Conservation (phyloP, 768 basidiomycete genomes). For the Rhizopogon vulgaris region DNA sequence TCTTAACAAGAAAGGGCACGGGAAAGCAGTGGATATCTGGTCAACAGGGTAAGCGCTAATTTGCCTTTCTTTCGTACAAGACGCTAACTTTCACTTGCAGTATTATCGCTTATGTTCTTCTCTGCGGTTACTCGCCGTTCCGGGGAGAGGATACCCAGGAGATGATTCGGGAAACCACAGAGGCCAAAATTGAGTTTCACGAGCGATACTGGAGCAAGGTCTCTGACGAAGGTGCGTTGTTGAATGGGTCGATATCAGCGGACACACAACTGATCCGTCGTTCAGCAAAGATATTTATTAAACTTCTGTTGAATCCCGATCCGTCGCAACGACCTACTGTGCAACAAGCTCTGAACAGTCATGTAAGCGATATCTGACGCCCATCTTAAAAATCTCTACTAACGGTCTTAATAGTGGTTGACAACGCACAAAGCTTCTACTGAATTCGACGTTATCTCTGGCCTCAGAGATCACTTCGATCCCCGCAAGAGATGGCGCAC, state of each 20-base stretch:
- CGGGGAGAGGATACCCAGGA: slow-evolving; percentile 72
- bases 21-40: slow-evolving; percentile 94
- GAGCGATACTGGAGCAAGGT: slow-evolving; percentile 93
- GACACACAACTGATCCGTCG: neutral
- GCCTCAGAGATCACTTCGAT: slow-evolving; percentile 80
- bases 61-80: too few species aligned
- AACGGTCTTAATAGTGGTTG: slow-evolving; percentile 51
- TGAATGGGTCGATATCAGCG: neutral
- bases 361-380: slow-evolving; percentile 35
- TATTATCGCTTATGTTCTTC: slow-evolving; percentile 89
- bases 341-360: slow-evolving; percentile 57
- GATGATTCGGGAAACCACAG: slow-evolving; percentile 78
- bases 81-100: slow-evolving; percentile 30
- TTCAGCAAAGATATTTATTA: slow-evolving; percentile 82
- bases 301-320: slow-evolving; percentile 61
- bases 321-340: slow-evolving; percentile 70
- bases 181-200: slow-evolving; percentile 85
- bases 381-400: neutral
- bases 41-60: slow-evolving; percentile 63
- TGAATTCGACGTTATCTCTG: slow-evolving; percentile 68
- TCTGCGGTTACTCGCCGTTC: slow-evolving; percentile 96
- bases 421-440: slow-evolving; percentile 56
- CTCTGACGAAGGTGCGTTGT: slow-evolving; percentile 56
- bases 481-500: slow-evolving; percentile 66
- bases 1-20: slow-evolving; percentile 73